Evolutionary conservation across 805 yeast genomes (phyloP).

Genomic region (Pichia gijzeniarum): DNA sequence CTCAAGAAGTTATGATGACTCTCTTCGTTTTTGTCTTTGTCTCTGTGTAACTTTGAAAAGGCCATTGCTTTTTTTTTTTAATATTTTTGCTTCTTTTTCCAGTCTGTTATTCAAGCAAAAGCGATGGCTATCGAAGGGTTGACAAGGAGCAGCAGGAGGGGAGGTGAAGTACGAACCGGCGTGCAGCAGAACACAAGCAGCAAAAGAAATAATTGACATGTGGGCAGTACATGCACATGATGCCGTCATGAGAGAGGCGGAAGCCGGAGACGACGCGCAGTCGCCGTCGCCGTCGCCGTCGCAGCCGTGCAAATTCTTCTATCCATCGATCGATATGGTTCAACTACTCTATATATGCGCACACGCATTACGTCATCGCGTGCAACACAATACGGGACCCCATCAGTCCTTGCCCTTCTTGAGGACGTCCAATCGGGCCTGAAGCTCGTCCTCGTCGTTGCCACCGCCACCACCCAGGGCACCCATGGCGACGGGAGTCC

Average conservation of each 20-base stretch:
- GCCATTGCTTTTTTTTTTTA: background rate
- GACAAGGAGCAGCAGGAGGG: too few relatives aligned
- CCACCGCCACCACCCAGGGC: conserved; percentile 29
- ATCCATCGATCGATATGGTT: too few relatives aligned
- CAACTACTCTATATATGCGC: too few relatives aligned
- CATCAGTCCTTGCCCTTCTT: conserved; percentile 36
- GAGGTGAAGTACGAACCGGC: too few relatives aligned
- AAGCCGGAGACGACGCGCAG: too few relatives aligned
- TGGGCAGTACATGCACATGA: too few relatives aligned
- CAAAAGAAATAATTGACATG: too few relatives aligned
- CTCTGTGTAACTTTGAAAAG: conserved; percentile 1
- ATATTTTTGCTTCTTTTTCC: background rate
- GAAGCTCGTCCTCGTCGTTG: conserved; percentile 72
- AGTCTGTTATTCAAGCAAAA: background rate
- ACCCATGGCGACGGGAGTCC: conserved; percentile 14
- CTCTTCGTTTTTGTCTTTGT: conserved; percentile 2
- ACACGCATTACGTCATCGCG: background rate
- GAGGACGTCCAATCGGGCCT: conserved; percentile 79
- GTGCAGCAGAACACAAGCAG: too few relatives aligned
- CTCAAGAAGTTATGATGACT: conserved; percentile 2
- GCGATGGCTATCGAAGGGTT: too few relatives aligned
- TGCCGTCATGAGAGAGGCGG: too few relatives aligned
- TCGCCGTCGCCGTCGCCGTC: too few relatives aligned
- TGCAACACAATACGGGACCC: background rate
- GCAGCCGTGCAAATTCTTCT: too few relatives aligned